Conservation (phyloP, 352 stramenopile species). For the Phytophthora pistaciae region DNA sequence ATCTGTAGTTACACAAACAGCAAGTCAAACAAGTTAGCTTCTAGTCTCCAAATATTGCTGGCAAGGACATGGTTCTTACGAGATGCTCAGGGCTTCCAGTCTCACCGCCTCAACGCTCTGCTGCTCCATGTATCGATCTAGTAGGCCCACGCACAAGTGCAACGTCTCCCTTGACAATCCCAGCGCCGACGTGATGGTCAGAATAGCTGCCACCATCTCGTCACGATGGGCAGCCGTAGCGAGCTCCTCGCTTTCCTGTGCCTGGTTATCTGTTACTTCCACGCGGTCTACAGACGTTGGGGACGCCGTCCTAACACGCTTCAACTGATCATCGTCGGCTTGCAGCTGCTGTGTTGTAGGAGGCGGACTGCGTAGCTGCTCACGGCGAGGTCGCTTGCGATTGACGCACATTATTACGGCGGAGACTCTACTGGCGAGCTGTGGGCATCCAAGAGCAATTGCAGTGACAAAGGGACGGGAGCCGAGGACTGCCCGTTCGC, state of each 20-base stretch:
- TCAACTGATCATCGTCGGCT: conserved; percentile 15
- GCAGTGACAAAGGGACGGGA: conserved; percentile 3
- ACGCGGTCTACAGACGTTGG: conserved; percentile 29
- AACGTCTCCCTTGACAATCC: conserved; percentile 67
- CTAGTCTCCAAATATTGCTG: not conserved
- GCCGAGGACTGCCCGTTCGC: conserved; percentile 2
- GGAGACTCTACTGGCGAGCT: conserved; percentile 3
- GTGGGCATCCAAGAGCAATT: conserved; percentile 15
- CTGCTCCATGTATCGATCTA: conserved; percentile 58
- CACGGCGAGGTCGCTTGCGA: conserved; percentile 33
- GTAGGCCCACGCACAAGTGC: conserved; percentile 62
- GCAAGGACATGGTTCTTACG: conserved; percentile 38
- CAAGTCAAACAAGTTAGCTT: conserved; percentile 1
- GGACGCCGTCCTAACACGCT: conserved; percentile 36
- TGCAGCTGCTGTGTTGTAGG: conserved; percentile 23
- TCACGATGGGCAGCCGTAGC: conserved; percentile 57
- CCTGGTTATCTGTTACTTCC: conserved; percentile 11
- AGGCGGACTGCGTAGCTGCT: conserved; percentile 21
- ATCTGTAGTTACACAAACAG: conserved; percentile 34
- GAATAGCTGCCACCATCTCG: conserved; percentile 69
- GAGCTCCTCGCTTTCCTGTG: conserved; percentile 16
- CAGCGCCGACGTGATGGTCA: conserved; percentile 73
- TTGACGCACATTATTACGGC: conserved; percentile 31
- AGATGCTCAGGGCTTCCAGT: conserved; percentile 69
- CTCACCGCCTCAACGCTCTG: conserved; percentile 28